Base-by-base conservation (phyloP, 352 stramenopile species). In the Phytophthora pluvialis region DNA sequence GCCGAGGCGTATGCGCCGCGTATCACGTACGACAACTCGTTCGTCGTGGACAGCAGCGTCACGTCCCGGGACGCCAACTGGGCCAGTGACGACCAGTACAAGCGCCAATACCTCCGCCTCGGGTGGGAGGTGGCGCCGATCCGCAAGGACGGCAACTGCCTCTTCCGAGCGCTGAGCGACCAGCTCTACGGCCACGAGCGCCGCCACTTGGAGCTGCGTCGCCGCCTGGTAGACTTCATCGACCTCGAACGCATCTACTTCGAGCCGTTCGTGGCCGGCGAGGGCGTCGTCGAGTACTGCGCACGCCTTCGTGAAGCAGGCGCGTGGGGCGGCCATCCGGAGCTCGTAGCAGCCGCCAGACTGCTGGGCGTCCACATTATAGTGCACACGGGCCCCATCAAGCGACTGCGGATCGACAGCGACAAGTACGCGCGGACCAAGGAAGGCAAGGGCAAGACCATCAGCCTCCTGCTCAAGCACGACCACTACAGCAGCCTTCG, bases 151-250 rank as follows among this genome's bases (percentile, higher is more conserved):
- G 79, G 79, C 62, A 88, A 85, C 47, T 86, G 79, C 58, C 69
- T 88, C 53, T 88, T 88, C 54, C 77, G 79, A 38, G 72, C 77
- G 11, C 68, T 88, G n/a, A 88, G 79, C 45, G 77, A 88, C 35
- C 79, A 88, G 60, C 75, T 88, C 54, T 88, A 85, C 59, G 72
- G 67, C 31, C 70, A 72, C 33, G 74, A 86, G 49, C 50, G 56
- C 10, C 73, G 71, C 25, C 77, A 88, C 60, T 47, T 71, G 18
- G 77, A 86, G 50, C 52, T 88, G 18, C 79, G 79, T n/a, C 64
- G 63, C 4, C 77, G 77, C 5, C 48, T 88, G 12, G 73, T 85
- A 16, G 77, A 85, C 51, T 88, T 83, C 42, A 88, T 88, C 40
- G 51, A 78, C 49, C 70, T 77, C 1, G 68, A 88, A 52, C 61